A percentile compares a stretch with the other conserved stretches of the same genome.
These are phyloP conservation scores for Kwoniella heveanensis DNA, from an alignment of 768 basidiomycete genomes.

Conservation along the genomic window DNA sequence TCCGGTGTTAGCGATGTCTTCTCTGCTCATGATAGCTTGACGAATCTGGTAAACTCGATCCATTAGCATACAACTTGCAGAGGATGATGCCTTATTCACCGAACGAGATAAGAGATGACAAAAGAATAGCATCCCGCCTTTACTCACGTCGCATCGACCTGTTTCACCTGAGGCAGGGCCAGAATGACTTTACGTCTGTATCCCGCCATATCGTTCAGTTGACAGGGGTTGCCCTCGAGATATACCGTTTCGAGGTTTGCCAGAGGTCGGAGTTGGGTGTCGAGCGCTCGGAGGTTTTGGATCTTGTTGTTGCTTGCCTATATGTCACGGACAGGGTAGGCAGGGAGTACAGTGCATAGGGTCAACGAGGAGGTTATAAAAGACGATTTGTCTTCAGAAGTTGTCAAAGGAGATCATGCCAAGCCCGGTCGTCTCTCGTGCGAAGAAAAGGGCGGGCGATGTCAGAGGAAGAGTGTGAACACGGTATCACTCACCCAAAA, in stretches of 20 bases:
- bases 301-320: constrained; percentile 90
- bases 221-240: constrained; percentile 92
- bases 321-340: neutral
- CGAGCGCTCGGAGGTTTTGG: constrained; percentile 67
- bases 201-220: constrained; percentile 69
- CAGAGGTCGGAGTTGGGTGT: constrained; percentile 67
- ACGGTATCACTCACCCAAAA: constrained; percentile 72
- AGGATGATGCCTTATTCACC: too few species aligned
- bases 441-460: too few species aligned
- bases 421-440: too few species aligned
- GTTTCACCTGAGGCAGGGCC: constrained; percentile 80
- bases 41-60: too few species aligned
- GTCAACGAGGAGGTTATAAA: too few species aligned
- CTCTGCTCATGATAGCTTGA: constrained; percentile 21
- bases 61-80: too few species aligned
- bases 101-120: neutral
- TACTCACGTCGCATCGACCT: constrained; percentile 96
- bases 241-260: constrained; percentile 80
- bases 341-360: too few species aligned
- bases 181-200: constrained; percentile 90
- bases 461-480: too few species aligned
- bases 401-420: too few species aligned
- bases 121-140: too few species aligned
- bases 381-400: too few species aligned
- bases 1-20: neutral